phyloP scores from a whole-genome alignment of 139 green algal genomes.

The Dunaliella primolecta region DNA sequence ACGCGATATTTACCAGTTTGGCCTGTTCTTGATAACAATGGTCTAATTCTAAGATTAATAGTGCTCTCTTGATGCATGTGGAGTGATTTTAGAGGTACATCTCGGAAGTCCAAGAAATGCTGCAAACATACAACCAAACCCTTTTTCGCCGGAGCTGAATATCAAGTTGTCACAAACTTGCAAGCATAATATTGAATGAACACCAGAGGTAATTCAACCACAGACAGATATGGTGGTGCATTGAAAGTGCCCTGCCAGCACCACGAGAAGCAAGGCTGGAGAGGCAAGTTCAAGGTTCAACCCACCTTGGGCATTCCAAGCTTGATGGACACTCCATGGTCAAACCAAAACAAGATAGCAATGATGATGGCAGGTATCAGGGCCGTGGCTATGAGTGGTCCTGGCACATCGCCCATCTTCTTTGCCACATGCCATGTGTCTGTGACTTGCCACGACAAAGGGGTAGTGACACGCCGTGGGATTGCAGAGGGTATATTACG shows the following conservation, averaged over 20 bases:
- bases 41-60: too few relatives aligned
- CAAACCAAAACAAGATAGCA: slow-evolving; percentile 87
- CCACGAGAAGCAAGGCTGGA: slow-evolving; percentile 20
- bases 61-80: too few relatives aligned
- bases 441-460: slow-evolving; percentile 62
- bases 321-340: slow-evolving; percentile 74
- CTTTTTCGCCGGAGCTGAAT: background rate
- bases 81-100: too few relatives aligned
- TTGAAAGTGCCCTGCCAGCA: slow-evolving; percentile 11
- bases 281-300: too few relatives aligned
- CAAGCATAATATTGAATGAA: background rate
- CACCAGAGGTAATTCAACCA: background rate
- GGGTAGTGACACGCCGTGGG: slow-evolving; percentile 54
- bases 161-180: background rate
- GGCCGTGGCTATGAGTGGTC: slow-evolving; percentile 61
- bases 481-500: slow-evolving; percentile 34
- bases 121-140: background rate
- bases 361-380: slow-evolving; percentile 80
- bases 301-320: slow-evolving; percentile 76
- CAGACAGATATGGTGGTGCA: background rate
- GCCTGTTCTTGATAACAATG: too few relatives aligned
- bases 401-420: slow-evolving; percentile 57
- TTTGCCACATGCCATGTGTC: background rate
- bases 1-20: too few relatives aligned
- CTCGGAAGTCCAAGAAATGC: background rate